Base-by-base conservation (phyloP, 2,329 filamentous ascomycete species). In the Hirsutella thompsonii region DNA sequence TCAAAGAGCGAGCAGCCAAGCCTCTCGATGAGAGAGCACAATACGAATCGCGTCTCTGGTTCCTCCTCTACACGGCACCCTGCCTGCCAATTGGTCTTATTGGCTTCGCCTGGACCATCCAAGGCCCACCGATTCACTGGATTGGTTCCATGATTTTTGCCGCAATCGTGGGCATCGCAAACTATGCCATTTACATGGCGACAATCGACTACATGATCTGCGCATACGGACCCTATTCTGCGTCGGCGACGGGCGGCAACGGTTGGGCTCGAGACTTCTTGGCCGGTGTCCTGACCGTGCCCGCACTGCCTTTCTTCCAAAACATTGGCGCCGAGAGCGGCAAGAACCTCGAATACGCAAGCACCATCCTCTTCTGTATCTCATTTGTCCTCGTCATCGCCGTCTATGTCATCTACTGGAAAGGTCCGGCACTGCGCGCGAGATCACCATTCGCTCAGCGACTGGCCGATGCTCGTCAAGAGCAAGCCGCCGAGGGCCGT, bases 131-230 rank as follows among this genome's bases (percentile, higher is more conserved):
- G 20, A 55, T 81, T 3, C 76, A 76, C 47, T 87, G 82, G 81
- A 75, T 83, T 19, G 77, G 69, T 0, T 76, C 78, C 2, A 73
- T 81, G 63, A 61, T 84, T 37, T 83, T 80, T 47, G 69, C 71
- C 2, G 68, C 67, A 14, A 63, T 83, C 36, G 77, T 87, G 39
- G 83, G 80, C 19, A 79, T 87, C 39, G 81, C 81, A 42, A 87
- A 87, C 52, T 83, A 81, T 32, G 65, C 73, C 28, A 83, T 84
- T 43, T 85, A 85, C 61, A 83, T 83, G 76, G 78, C 80, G 1
- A 83, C 80, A 1, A 82, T 85, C 47, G 79, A 87, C 57, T 87
- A 87, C 61, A 84, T 85, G 74, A 74, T 85, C 29, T 79, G 77
- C 43, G 78, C 81, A 0, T 85, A 86, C 51, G 83, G 82, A 0